Conservation (phyloP, 371 early-diverging fungal genomes). For the Mucor lusitanicus region DNA sequence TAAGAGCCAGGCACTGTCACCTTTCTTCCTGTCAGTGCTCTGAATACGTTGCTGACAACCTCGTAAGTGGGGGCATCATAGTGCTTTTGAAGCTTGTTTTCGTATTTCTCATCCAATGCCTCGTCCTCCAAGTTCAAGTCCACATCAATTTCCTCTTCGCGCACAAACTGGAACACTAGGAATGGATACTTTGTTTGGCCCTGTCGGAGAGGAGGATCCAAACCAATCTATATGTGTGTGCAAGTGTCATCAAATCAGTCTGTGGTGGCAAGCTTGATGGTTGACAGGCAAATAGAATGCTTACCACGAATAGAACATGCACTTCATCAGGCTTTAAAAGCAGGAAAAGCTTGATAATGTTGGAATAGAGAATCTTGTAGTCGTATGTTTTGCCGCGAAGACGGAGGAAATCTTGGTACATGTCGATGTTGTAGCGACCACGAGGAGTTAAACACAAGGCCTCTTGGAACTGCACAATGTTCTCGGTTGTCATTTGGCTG, state of each 20-base stretch:
- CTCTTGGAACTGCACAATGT: conserved; percentile 89
- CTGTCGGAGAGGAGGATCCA: conserved; percentile 98
- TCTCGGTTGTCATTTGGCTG: conserved; percentile 84
- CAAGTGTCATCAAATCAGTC: background rate
- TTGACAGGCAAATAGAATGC: conserved; percentile 9
- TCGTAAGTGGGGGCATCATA: conserved; percentile 92
- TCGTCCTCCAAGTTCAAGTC: conserved; percentile 83
- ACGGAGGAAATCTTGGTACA: conserved; percentile 90
- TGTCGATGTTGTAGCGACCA: conserved; percentile 95
- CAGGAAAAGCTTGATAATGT: conserved; percentile 83
- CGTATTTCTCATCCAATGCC: conserved; percentile 68
- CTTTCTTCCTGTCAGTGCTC: conserved; percentile 80
- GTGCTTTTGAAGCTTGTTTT: conserved; percentile 77
- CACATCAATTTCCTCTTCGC: conserved; percentile 89
- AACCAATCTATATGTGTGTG: conserved; percentile 62
- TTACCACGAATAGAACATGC: conserved; percentile 86
- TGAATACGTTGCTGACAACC: conserved; percentile 91
- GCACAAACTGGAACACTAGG: conserved; percentile 94
- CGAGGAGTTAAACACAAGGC: conserved; percentile 90
- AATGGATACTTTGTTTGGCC: conserved; percentile 99
- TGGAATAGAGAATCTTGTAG: conserved; percentile 91
- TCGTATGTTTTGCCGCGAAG: conserved; percentile 98
- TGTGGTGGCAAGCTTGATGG: background rate
- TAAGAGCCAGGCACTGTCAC: conserved; percentile 76
- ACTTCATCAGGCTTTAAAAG: conserved; percentile 93